Conservation (phyloP, 805 yeast genomes). For the Wickerhamiella dianesei region DNA sequence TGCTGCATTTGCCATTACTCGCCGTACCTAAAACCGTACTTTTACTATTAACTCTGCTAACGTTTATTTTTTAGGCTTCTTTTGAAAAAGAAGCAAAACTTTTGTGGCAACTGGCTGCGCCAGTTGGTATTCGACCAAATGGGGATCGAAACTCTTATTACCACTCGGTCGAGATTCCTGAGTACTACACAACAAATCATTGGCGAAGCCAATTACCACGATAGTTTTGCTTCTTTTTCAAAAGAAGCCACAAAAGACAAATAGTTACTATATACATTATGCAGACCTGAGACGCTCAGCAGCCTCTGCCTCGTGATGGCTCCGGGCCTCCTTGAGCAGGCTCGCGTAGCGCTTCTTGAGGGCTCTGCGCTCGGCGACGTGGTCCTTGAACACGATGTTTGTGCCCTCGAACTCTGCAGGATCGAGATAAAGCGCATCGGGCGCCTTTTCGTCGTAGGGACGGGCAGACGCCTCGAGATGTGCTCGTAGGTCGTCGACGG, state of each 20-base stretch:
- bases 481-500: constrained; percentile 28
- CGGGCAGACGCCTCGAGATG: constrained; percentile 30
- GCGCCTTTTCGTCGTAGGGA: constrained; percentile 48
- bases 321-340: constrained; percentile 35
- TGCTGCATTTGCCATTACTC: constrained; percentile 4
- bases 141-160: neutral
- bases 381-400: constrained; percentile 35
- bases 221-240: too few relatives aligned
- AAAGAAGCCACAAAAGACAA: too few relatives aligned
- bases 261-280: neutral
- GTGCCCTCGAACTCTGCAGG: constrained; percentile 41
- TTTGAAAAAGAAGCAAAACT: neutral
- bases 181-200: too few relatives aligned
- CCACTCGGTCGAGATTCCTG: neutral
- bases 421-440: constrained; percentile 59
- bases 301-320: constrained; percentile 21
- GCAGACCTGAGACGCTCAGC: constrained; percentile 14
- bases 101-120: too few relatives aligned
- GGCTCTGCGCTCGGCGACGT: constrained; percentile 34
- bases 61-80: too few relatives aligned
- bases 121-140: neutral
- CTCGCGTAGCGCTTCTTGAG: constrained; percentile 35
- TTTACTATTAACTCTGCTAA: neutral
- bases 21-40: neutral
- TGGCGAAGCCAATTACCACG: too few relatives aligned